Conservation (phyloP, 495 filamentous ascomycete genomes). For the Corynascus novoguineensis region DNA sequence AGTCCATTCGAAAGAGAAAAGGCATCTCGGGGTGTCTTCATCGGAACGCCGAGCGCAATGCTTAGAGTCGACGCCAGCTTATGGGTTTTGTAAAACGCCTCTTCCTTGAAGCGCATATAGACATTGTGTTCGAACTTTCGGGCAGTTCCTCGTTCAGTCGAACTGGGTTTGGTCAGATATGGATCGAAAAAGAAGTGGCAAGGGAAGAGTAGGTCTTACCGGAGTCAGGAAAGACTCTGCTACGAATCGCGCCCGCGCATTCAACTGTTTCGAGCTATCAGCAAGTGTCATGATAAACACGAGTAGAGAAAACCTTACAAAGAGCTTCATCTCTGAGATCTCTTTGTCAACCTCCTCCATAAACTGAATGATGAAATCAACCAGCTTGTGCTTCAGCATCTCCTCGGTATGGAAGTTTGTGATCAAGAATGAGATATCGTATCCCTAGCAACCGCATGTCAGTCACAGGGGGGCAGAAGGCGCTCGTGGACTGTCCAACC, state of each 20-base stretch:
- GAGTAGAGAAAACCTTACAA: conserved; percentile 54
- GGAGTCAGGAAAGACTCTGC: conserved; percentile 97
- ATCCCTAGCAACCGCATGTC: conserved; percentile 57
- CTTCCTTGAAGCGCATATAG: neutral
- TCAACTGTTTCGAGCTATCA: conserved; percentile 56
- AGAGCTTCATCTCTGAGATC: conserved; percentile 99
- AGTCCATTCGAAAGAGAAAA: neutral
- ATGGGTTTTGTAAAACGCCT: neutral
- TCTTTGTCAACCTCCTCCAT: conserved; percentile 99
- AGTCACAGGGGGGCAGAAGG: neutral
- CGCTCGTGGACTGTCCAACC: conserved; percentile 42
- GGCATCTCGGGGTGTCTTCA: neutral
- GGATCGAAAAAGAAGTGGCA: neutral
- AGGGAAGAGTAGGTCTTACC: conserved; percentile 48
- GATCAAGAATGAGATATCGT: conserved; percentile 97
- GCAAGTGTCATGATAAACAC: neutral
- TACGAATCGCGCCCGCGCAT: conserved; percentile 94
- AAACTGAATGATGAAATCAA: conserved; percentile 97
- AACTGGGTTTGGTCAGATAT: conserved; percentile 1
- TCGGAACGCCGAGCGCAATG: conserved; percentile 17
- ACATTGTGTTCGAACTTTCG: neutral
- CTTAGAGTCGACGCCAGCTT: neutral
- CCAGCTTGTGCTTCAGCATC: conserved; percentile 97
- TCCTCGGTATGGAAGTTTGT: conserved; percentile 98
- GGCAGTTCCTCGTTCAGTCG: neutral